Evolutionary conservation across 2,329 filamentous ascomycete genomes (phyloP).

Genomic region (Coniochaeta prunicola): DNA sequence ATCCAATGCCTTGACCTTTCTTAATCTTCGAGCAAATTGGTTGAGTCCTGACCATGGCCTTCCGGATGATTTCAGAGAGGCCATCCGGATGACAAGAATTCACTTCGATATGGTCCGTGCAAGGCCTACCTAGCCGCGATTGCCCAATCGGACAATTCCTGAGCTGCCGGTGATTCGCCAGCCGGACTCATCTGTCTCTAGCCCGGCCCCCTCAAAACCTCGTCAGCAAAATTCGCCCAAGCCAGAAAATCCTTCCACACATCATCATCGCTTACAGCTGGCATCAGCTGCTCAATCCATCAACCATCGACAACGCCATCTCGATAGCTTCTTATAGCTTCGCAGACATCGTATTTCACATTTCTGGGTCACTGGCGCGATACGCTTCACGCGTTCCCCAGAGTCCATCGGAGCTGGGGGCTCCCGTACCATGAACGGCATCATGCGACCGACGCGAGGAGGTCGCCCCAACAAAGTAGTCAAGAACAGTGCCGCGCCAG

Average conservation of each 20-base stretch:
- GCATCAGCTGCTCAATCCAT: constrained; percentile 7
- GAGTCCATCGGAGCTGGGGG: constrained; percentile 8
- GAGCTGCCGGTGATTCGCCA: neutral
- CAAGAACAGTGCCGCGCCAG: constrained; percentile 23
- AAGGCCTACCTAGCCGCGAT: neutral
- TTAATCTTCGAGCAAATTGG: too few relatives aligned
- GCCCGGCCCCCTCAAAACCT: neutral
- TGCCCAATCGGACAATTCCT: neutral
- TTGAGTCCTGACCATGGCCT: too few relatives aligned
- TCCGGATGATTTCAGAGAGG: too few relatives aligned
- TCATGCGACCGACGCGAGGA: constrained; percentile 27
- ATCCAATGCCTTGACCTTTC: too few relatives aligned
- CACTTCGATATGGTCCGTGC: neutral
- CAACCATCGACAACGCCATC: neutral
- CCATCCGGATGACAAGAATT: too few relatives aligned
- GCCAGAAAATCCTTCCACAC: neutral
- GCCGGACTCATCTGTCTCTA: neutral
- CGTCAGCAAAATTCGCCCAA: neutral
- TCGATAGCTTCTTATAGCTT: neutral
- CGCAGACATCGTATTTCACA: neutral
- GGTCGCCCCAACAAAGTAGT: constrained; percentile 35
- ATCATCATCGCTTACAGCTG: constrained; percentile 7
- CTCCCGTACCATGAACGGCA: constrained; percentile 23
- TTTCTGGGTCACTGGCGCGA: neutral
- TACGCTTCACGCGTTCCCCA: constrained; percentile 14